Evolutionary conservation across 2,329 filamentous ascomycete genomes (phyloP), one percentile per base, ranked within the genome.

Genomic region (Bipolaris victoriae): DNA sequence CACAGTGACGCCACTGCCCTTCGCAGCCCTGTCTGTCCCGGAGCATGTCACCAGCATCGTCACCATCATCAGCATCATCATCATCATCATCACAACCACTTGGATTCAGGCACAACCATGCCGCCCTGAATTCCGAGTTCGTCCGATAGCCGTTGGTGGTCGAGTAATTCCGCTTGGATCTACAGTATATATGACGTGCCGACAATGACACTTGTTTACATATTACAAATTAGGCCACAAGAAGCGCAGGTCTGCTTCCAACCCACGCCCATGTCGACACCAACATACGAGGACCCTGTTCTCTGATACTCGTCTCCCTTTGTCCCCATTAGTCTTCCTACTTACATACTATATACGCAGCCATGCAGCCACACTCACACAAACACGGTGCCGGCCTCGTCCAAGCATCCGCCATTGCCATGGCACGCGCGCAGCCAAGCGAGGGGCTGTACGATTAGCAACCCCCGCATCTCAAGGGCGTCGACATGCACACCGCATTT

Each of bases 401-500:
- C 26, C 13, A 43, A 29, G 29, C 26, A 18, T n/a, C 44, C 3
- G 15, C 54, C 40, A 29, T 45, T 52, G 46, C 53, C 33, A 47
- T 45, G 51, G 16, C 29, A 46, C 40, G 41, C 43, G 20, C 33
- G 33, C 36, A 11, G 41, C 45, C 40, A 54, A 51, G 49, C 49
- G 54, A 52, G 53, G 57, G 57, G 56, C 55, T 58, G 48, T 49
- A 46, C 44, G 31, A 54, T 37, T 37, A 47, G n/a, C 15, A n/a
- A 13, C 39, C 20, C 57, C 60, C 60, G 58, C 63, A 65, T 49
- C 31, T 43, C 55, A 58, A 46, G 46, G 40, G 52, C 43, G 40
- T 54, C 41, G 24, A 56, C 60, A 63, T 60, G 58, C 62, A 63
- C 62, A 65, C 62, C 60, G 61, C 56, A 63, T 58, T 44, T 59